phyloP scores from a whole-genome alignment of 495 filamentous ascomycete species.

The Penicillium crystallinum region DNA sequence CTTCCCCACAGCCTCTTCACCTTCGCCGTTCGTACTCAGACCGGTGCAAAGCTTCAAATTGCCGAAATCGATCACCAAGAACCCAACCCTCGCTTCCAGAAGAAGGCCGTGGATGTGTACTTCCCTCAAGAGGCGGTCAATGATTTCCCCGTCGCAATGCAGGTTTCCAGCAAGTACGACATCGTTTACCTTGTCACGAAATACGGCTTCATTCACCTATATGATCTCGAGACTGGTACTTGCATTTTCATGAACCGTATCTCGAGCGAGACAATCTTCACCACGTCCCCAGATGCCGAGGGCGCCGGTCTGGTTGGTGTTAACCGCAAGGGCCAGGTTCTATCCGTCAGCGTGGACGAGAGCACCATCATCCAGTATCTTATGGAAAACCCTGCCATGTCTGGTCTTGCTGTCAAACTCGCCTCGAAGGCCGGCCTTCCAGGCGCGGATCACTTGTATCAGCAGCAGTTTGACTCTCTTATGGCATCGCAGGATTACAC shows the following conservation, averaged over 20 bases:
- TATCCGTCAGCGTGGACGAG: constrained; percentile 90
- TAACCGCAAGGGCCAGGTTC: constrained; percentile 93
- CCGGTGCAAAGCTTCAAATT: constrained; percentile 92
- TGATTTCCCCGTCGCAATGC: constrained; percentile 98
- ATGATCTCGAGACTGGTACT: constrained; percentile 93
- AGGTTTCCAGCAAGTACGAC: constrained; percentile 91
- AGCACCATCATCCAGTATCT: constrained; percentile 86
- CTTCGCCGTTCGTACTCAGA: constrained; percentile 83
- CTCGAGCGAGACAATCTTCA: constrained; percentile 98
- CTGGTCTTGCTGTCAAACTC: constrained; percentile 86
- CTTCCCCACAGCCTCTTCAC: constrained; percentile 93
- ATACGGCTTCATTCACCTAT: constrained; percentile 98
- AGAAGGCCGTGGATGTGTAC: constrained; percentile 96
- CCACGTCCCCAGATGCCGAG: constrained; percentile 77
- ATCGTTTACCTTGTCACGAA: constrained; percentile 97
- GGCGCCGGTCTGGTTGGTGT: constrained; percentile 88
- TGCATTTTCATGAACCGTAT: constrained; percentile 99
- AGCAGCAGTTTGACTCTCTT: constrained; percentile 84
- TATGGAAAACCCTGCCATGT: constrained; percentile 89
- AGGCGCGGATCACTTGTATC: constrained; percentile 91
- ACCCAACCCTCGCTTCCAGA: constrained; percentile 78
- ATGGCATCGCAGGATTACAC: constrained; percentile 68
- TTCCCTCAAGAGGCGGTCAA: constrained; percentile 92
- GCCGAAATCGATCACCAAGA: constrained; percentile 94
- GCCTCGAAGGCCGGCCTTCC: constrained; percentile 90